These are phyloP conservation scores for Bodo saltans DNA, from an alignment of 78 protist species.

Conservation along the genomic window DNA sequence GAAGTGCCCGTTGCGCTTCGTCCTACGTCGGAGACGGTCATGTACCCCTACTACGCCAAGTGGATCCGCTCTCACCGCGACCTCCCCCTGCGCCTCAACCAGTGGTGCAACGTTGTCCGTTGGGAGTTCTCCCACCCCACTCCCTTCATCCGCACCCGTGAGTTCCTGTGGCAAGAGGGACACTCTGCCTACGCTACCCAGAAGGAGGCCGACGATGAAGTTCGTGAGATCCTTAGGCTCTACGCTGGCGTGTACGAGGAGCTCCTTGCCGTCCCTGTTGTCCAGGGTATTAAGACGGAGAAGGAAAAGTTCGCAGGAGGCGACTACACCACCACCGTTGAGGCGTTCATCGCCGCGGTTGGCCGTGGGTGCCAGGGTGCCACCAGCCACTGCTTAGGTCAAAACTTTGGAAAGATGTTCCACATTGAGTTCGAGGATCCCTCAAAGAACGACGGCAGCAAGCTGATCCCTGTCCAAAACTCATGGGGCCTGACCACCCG, in stretches of 20 bases:
- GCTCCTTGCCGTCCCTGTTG: slow-evolving; percentile 82
- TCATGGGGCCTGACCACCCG: slow-evolving; percentile 97
- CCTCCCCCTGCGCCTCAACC: slow-evolving; percentile 85
- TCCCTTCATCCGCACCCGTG: slow-evolving; percentile 94
- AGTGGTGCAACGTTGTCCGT: slow-evolving; percentile 96
- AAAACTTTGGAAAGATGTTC: slow-evolving; percentile 94
- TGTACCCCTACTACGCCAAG: slow-evolving; percentile 85
- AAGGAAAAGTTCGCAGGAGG: slow-evolving; percentile 96
- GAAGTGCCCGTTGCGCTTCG: slow-evolving; percentile 92
- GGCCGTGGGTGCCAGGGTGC: slow-evolving; percentile 94
- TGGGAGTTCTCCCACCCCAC: slow-evolving; percentile 97
- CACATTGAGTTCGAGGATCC: slow-evolving; percentile 75
- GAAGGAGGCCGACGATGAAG: slow-evolving; percentile 85
- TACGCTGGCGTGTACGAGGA: slow-evolving; percentile 84
- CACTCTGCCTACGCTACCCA: slow-evolving; percentile 87
- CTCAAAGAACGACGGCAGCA: neutral
- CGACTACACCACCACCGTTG: slow-evolving; percentile 87
- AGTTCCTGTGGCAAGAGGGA: slow-evolving; percentile 99
- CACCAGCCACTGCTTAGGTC: slow-evolving; percentile 92
- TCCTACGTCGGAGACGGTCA: slow-evolving; percentile 95
- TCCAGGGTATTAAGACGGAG: slow-evolving; percentile 71
- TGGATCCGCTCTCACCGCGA: slow-evolving; percentile 96
- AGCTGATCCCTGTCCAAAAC: slow-evolving; percentile 81
- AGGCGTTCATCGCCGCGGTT: slow-evolving; percentile 86
- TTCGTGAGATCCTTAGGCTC: slow-evolving; percentile 71